Conservation (phyloP, 2,329 filamentous ascomycete genomes). For the Xylariaceae sp. region DNA sequence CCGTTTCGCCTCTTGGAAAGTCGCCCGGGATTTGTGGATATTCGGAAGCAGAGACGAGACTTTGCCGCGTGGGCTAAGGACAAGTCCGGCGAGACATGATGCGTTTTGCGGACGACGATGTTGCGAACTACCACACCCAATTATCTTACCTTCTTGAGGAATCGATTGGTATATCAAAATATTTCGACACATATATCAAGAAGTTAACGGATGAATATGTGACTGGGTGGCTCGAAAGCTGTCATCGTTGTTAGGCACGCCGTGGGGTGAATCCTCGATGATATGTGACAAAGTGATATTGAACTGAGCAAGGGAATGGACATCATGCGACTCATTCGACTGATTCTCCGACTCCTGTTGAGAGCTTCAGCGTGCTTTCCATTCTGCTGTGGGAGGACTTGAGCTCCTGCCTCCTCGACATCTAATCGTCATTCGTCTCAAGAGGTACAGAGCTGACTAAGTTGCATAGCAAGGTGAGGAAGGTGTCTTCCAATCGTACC, state of each 20-base stretch:
- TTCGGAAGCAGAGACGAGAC: constrained; percentile 72
- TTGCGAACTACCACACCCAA: background rate
- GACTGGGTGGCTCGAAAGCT: background rate
- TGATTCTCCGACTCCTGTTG: background rate
- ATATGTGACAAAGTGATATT: background rate
- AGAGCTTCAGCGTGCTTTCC: background rate
- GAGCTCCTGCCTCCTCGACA: constrained; percentile 4
- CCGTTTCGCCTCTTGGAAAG: constrained; percentile 76
- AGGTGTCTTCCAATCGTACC: background rate
- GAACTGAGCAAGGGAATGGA: background rate
- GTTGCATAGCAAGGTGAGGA: background rate
- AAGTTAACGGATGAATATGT: background rate
- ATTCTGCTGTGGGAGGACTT: background rate
- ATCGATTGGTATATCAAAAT: background rate
- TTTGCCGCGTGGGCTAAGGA: constrained; percentile 68
- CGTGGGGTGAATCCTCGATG: background rate
- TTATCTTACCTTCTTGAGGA: background rate
- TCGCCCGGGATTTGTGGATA: constrained; percentile 79
- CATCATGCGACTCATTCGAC: background rate
- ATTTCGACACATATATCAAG: background rate
- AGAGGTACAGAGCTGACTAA: background rate
- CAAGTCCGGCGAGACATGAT: constrained; percentile 19
- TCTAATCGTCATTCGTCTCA: background rate
- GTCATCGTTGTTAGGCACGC: background rate
- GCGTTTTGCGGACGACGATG: background rate